Percentiles rank a stretch among this genome's conserved stretches.
Conservation (phyloP, 192 early-diverging fungal genomes). For the Coemansia guatemalensis region DNA sequence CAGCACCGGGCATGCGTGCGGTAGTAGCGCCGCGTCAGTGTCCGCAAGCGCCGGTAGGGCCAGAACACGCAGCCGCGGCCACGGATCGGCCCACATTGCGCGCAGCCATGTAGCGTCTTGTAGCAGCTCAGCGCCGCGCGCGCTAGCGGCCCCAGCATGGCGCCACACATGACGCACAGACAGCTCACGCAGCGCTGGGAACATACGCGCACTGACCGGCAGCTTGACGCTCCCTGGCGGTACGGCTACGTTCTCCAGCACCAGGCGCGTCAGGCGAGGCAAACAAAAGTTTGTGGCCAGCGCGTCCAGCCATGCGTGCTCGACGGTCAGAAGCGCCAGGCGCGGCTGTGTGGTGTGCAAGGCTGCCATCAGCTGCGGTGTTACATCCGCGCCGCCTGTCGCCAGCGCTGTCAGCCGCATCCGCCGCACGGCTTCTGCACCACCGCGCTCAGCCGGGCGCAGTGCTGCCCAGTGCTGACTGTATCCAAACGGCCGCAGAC, state of each 20-base stretch:
- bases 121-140: conserved; percentile 42
- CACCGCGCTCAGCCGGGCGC: conserved; percentile 25
- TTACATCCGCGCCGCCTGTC: conserved; percentile 35
- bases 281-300: conserved; percentile 14
- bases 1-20: conserved; percentile 29
- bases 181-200: conserved; percentile 29
- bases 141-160: conserved; percentile 15
- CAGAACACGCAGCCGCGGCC: conserved; percentile 30
- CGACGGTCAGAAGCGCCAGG: conserved; percentile 21
- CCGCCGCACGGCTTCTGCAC: conserved; percentile 13
- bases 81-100: conserved; percentile 14
- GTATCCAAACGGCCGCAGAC: conserved; percentile 42
- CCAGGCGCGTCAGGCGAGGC: conserved; percentile 19
- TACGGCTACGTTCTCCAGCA: conserved; percentile 40
- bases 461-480: conserved; percentile 46
- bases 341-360: conserved; percentile 27
- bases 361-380: conserved; percentile 31
- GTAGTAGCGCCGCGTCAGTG: conserved; percentile 21
- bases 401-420: conserved; percentile 35
- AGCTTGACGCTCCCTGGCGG: conserved; percentile 9
- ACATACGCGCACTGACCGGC: conserved; percentile 26
- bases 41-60: conserved; percentile 45
- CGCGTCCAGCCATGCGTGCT: conserved; percentile 37
- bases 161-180: conserved; percentile 45
- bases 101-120: conserved; percentile 37